Conservation (phyloP, 495 filamentous ascomycete species). For the Evernia prunastri region DNA sequence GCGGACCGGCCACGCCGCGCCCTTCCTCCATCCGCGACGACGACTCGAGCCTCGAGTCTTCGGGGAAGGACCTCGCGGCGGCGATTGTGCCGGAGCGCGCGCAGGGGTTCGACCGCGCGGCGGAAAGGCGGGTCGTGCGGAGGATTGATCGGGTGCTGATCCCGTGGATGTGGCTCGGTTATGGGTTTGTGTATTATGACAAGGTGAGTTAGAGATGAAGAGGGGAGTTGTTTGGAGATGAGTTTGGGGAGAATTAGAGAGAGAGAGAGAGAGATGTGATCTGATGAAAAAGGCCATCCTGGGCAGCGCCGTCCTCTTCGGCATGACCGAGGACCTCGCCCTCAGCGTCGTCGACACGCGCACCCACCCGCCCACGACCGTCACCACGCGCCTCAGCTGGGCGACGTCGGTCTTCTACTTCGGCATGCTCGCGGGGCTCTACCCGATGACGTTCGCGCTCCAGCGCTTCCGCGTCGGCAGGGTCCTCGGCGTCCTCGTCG, state of each 20-base stretch:
- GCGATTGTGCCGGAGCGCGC: slow-evolving; percentile 48
- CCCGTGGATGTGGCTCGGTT: slow-evolving; percentile 62
- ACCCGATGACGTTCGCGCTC: slow-evolving; percentile 62
- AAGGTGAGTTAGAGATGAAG: slow-evolving; percentile 42
- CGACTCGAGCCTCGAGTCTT: slow-evolving; percentile 7
- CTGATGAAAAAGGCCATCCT: slow-evolving; percentile 52
- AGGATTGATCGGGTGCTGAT: slow-evolving; percentile 69
- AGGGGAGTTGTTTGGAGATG: too few species aligned
- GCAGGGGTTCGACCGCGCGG: slow-evolving; percentile 44
- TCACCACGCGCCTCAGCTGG: slow-evolving; percentile 63
- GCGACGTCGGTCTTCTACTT: slow-evolving; percentile 76
- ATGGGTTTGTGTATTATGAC: slow-evolving; percentile 74
- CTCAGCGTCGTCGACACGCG: slow-evolving; percentile 47
- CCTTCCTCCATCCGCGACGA: background rate
- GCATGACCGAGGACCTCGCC: slow-evolving; percentile 63
- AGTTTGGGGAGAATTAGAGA: background rate
- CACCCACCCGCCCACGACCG: slow-evolving; percentile 47
- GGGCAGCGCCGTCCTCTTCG: slow-evolving; percentile 64
- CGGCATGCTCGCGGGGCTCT: slow-evolving; percentile 65
- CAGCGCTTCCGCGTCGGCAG: slow-evolving; percentile 59
- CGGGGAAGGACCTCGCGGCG: slow-evolving; percentile 42
- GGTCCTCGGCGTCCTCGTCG: slow-evolving; percentile 56
- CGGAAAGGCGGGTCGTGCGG: slow-evolving; percentile 51
- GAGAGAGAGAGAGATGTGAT: background rate
- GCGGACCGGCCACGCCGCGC: background rate